These are phyloP conservation scores for Triangularia setosa DNA, from an alignment of 2,329 filamentous ascomycete species.

Conservation along the genomic window DNA sequence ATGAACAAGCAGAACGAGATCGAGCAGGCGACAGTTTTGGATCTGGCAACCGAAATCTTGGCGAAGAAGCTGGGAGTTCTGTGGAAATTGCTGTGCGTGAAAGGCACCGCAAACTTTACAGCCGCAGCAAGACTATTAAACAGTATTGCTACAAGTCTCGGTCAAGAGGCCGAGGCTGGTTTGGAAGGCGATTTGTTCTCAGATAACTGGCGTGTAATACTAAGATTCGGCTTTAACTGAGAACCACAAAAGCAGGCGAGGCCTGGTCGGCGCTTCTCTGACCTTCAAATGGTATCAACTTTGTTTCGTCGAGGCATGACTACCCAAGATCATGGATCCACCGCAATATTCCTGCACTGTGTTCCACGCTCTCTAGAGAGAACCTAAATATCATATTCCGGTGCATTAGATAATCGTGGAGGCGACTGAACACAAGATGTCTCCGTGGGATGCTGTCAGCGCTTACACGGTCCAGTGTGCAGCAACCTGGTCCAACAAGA, in stretches of 20 bases:
- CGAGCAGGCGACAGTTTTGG: neutral
- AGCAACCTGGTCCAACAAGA: too few species aligned
- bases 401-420: too few species aligned
- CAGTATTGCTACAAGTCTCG: neutral
- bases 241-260: neutral
- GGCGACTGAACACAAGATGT: too few species aligned
- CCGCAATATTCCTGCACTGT: too few species aligned
- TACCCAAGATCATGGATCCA: too few species aligned
- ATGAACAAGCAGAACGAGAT: neutral
- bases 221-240: neutral
- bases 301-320: too few species aligned
- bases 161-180: neutral
- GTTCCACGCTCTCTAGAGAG: too few species aligned
- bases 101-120: neutral
- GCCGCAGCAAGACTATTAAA: neutral
- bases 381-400: too few species aligned
- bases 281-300: too few species aligned
- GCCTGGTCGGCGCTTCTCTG: too few species aligned
- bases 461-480: too few species aligned
- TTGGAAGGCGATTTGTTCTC: neutral
- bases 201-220: neutral
- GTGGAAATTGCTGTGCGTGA: neutral
- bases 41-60: neutral
- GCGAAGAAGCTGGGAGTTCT: neutral
- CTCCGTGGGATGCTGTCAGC: too few species aligned